Conservation (phyloP, 2,329 filamentous ascomycete species). For the Trichophaea hybrida region DNA sequence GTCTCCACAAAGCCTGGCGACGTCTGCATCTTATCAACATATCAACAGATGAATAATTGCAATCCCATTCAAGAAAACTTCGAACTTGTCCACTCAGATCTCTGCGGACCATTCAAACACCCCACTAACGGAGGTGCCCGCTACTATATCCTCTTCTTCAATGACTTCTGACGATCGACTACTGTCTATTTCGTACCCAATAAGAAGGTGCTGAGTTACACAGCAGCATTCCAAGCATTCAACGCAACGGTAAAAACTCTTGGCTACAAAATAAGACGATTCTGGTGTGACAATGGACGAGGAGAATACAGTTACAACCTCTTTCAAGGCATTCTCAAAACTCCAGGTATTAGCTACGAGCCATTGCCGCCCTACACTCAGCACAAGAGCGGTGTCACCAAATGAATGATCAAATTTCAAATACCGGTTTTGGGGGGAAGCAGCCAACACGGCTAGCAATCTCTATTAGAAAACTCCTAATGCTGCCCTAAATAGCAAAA, state of each 20-base stretch:
- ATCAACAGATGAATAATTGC: neutral
- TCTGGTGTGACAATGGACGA: neutral
- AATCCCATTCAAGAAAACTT: neutral
- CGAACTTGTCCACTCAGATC: no score
- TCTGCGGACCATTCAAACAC: no score
- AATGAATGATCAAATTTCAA: conserved; percentile 5
- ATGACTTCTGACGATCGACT: conserved; percentile 5
- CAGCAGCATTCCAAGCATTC: neutral
- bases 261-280: neutral
- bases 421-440: conserved; percentile 2
- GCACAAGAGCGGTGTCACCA: conserved; percentile 7
- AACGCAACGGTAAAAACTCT: no score
- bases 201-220: neutral
- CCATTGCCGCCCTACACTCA: no score
- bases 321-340: neutral
- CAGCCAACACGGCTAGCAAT: neutral
- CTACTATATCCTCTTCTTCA: conserved; percentile 11
- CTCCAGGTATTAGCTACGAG: neutral
- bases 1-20: neutral
- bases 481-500: neutral
- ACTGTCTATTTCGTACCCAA: conserved; percentile 1
- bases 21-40: conserved; percentile 2
- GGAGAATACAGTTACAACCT: neutral
- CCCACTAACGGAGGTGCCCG: no score
- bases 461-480: neutral